Percentiles rank a stretch among this genome's conserved stretches.
Conservation (phyloP, 2,329 filamentous ascomycete genomes). For the Diaporthe citrichinensis region DNA sequence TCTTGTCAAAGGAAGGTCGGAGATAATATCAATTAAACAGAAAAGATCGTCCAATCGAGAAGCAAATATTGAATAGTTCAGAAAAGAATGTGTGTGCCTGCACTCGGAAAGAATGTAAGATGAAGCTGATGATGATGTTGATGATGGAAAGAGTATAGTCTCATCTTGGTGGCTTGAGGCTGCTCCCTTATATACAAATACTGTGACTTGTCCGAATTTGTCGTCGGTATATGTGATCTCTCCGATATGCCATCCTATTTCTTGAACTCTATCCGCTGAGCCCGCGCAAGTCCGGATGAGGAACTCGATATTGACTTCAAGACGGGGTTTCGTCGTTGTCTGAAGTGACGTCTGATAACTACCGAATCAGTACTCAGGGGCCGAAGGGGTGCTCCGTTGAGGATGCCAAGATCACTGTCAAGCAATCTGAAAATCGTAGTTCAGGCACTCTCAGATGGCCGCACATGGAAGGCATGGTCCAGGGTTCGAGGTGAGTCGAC, state of each 20-base stretch:
- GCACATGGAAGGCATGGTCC: constrained; percentile 17
- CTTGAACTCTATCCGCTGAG: constrained; percentile 3
- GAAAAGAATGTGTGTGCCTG: constrained; percentile 30
- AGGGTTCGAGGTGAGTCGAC: not conserved
- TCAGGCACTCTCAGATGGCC: not conserved
- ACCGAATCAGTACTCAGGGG: constrained; percentile 21
- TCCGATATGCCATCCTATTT: constrained; percentile 11
- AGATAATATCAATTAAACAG: constrained; percentile 24
- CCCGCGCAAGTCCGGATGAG: not conserved
- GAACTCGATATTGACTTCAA: constrained; percentile 25
- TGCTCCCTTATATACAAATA: constrained; percentile 12
- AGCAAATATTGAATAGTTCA: not conserved
- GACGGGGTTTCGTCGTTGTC: constrained; percentile 28
- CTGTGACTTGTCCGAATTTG: not conserved
- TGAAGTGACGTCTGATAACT: constrained; percentile 31
- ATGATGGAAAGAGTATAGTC: constrained; percentile 5
- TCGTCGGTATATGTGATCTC: not conserved
- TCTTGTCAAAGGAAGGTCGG: constrained; percentile 25
- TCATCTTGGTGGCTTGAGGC: not conserved
- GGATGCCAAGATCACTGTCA: constrained; percentile 22
- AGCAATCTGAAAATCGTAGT: constrained; percentile 20
- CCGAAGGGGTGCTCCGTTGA: constrained; percentile 12
- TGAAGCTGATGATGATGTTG: not conserved
- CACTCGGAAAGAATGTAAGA: constrained; percentile 23
- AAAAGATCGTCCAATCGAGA: constrained; percentile 11